Percentiles rank a stretch among this genome's conserved stretches.
Evolutionary conservation across 306 rosid species (phyloP).

Genomic region (Fagus crenata): DNA sequence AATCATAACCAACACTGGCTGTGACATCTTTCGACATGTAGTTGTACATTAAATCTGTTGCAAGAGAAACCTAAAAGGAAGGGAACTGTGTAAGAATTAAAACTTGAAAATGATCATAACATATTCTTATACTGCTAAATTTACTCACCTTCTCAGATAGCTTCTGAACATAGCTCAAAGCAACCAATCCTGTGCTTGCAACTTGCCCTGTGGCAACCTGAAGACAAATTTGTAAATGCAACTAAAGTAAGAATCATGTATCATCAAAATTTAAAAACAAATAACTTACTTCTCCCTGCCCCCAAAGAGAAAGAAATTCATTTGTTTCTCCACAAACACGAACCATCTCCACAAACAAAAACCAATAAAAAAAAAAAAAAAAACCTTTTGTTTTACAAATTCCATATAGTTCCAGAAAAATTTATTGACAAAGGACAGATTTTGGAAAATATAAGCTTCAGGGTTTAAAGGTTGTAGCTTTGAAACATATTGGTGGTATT

Average conservation of each 20-base stretch:
- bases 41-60: conserved; percentile 65
- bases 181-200: conserved; percentile 64
- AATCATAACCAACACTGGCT: conserved; percentile 59
- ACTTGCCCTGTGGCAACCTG: conserved; percentile 67
- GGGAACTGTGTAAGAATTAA: neutral
- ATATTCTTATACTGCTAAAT: neutral
- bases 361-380: neutral
- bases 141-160: conserved; percentile 55
- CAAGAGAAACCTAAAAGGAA: conserved; percentile 50
- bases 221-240: neutral
- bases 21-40: conserved; percentile 57
- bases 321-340: neutral
- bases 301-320: neutral
- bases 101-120: conserved; percentile 6
- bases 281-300: neutral
- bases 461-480: no score
- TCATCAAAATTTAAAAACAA: neutral
- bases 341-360: neutral
- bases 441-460: no score
- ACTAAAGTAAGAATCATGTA: neutral
- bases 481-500: no score
- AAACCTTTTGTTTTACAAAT: no score
- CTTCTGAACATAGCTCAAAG: conserved; percentile 62
- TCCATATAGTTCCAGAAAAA: no score
- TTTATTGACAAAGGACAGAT: no score